Conservation (phyloP, 768 basidiomycete genomes). For the Tubosaeta sp. region DNA sequence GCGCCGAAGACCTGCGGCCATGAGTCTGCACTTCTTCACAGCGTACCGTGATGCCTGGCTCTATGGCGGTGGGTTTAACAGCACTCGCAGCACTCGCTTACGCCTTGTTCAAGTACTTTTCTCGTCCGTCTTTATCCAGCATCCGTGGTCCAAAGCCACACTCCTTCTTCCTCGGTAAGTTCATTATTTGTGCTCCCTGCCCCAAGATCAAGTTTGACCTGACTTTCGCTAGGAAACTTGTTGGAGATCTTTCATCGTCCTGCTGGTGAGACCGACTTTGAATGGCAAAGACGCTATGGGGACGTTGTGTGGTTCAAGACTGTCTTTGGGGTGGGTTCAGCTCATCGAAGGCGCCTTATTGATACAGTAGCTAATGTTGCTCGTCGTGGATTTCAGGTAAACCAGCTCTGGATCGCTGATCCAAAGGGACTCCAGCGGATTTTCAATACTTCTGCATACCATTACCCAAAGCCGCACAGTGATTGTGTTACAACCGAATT, state of each 20-base stretch:
- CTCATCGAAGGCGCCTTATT: background rate
- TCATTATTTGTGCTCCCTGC: no score
- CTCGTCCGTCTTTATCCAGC: no score
- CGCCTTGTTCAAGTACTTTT: no score
- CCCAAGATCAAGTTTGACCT: conserved; percentile 4
- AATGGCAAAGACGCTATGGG: conserved; percentile 30
- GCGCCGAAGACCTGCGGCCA: no score
- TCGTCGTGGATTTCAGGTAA: conserved; percentile 28
- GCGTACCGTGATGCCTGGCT: no score
- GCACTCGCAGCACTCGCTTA: no score
- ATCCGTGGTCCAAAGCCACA: no score
- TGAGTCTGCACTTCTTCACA: no score
- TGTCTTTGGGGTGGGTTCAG: conserved; percentile 22
- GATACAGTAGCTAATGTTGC: background rate
- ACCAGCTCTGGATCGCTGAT: conserved; percentile 43
- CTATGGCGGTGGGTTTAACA: no score
- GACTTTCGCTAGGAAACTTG: conserved; percentile 24
- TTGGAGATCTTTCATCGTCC: conserved; percentile 26
- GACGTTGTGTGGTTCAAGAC: conserved; percentile 26
- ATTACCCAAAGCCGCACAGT: conserved; percentile 35
- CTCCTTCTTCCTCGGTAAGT: no score
- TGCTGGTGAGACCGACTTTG: conserved; percentile 24
- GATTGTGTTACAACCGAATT: conserved; percentile 12
- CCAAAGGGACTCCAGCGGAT: conserved; percentile 41
- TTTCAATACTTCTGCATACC: conserved; percentile 35